Base-by-base conservation (phyloP, 805 yeast species). In the Yamadazyma olivae region DNA sequence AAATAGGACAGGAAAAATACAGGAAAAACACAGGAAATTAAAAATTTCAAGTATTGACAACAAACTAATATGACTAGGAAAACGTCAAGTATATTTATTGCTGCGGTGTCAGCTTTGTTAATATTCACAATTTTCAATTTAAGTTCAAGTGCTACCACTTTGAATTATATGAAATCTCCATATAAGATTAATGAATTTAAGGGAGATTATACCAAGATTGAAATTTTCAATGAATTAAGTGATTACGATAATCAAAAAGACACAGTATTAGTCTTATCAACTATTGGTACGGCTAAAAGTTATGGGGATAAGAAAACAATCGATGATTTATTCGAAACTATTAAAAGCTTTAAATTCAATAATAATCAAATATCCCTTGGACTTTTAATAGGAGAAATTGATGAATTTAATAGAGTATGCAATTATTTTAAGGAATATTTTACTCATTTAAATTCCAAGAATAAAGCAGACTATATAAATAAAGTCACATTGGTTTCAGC, bases 271-370 rank as follows among this genome's bases (percentile, higher is more conserved):
- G 32, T 58, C 10, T 35, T 56, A 18, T 46, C 58, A 7, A 44
- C 56, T 8, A 51, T 65, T n/a, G 65, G 59, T 1, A 46, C 46
- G 35, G 41, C 43, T 8, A 44, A 35, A 5, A 51, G 73, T 3
- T 72, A 66, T 35, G 76, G 77, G 1, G 40, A 40, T 3, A 56
- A 43, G 3, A 53, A 67, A 21, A 32, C 45, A 1, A 57, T 71
- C 32, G 31, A 35, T 1, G 66, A 65, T 36, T 62, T 65, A 29
- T 47, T 69, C 31, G 35, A 50, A 2, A 53, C 62, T 1, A 38
- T 70, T 16, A 33, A 38, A 6, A 21, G 53, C 2, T 45, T 69
- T 15, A 31, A 52, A 18, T 44, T 36, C 27, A 28, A 36, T 12
- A 25, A 23, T 12, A 41, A 46, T 25, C 43, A 44, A 26, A 22